Conservation (phyloP, 2,329 filamentous ascomycete genomes). For the Metarhizium album region DNA sequence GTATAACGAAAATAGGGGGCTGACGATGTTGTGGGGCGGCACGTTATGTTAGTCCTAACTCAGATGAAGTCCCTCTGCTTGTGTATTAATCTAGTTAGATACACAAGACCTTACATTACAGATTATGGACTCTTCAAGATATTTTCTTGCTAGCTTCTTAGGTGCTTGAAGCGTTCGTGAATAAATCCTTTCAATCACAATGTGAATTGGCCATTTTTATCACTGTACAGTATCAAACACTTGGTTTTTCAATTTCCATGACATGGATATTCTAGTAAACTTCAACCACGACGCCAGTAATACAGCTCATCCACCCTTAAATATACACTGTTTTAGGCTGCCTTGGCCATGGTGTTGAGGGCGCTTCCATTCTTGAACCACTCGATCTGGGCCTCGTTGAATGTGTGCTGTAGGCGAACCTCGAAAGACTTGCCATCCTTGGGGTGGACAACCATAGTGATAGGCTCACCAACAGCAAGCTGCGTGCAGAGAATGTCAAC, state of each 20-base stretch:
- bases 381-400: constrained; percentile 95
- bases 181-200: background rate
- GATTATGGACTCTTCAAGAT: too few relatives aligned
- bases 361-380: constrained; percentile 99
- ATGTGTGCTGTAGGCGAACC: constrained; percentile 81
- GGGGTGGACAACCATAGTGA: constrained; percentile 87
- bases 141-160: too few relatives aligned
- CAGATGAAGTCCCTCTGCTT: too few relatives aligned
- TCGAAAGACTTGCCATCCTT: constrained; percentile 76
- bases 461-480: constrained; percentile 82
- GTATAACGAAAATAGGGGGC: too few relatives aligned
- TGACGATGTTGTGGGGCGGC: too few relatives aligned
- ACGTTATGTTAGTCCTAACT: too few relatives aligned
- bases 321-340: constrained; percentile 19
- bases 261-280: background rate
- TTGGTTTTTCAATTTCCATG: background rate
- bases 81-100: too few relatives aligned
- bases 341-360: constrained; percentile 96
- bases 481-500: constrained; percentile 82
- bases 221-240: background rate
- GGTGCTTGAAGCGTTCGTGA: too few relatives aligned
- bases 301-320: background rate
- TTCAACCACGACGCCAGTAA: background rate
- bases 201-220: background rate
- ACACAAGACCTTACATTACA: too few relatives aligned